Evolutionary conservation across 2,329 filamentous ascomycete genomes (phyloP).

Genomic region (Leptosphaerulina australis): DNA sequence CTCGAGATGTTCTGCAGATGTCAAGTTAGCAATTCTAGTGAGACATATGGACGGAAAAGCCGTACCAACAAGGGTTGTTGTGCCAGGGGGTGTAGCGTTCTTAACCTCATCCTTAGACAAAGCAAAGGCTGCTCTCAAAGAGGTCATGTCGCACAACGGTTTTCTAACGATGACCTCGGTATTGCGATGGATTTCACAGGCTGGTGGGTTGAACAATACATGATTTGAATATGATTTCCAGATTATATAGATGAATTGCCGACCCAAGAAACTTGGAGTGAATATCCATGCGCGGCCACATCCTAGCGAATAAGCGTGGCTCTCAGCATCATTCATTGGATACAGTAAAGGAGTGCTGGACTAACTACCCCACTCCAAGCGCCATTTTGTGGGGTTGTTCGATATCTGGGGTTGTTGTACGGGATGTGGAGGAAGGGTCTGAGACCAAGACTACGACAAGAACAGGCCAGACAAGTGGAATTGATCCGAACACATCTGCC

Average conservation of each 20-base stretch:
- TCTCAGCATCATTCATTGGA: conserved; percentile 3
- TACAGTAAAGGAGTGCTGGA: conserved; percentile 12
- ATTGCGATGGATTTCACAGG: neutral
- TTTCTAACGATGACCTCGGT: neutral
- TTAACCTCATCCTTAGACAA: conserved; percentile 50
- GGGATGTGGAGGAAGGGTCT: neutral
- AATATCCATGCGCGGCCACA: neutral
- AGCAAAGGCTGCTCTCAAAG: conserved; percentile 44
- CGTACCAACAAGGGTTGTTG: conserved; percentile 48
- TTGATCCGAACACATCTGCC: conserved; percentile 1
- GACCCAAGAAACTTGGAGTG: neutral
- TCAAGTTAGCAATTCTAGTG: conserved; percentile 4
- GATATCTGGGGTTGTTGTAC: conserved; percentile 24
- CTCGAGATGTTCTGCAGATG: conserved; percentile 36
- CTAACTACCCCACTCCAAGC: conserved; percentile 7
- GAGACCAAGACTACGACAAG: conserved; percentile 7
- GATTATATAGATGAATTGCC: conserved; percentile 4
- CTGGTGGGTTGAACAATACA: neutral
- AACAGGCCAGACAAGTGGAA: conserved; percentile 7
- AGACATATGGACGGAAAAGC: neutral
- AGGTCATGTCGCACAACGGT: conserved; percentile 35
- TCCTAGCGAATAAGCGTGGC: conserved; percentile 12
- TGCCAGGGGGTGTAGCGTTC: conserved; percentile 50
- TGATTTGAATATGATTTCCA: neutral
- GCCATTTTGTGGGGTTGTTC: conserved; percentile 22